phyloP scores from a whole-genome alignment of 257 asterid genomes.

The Parsonsia alboflavescens region DNA sequence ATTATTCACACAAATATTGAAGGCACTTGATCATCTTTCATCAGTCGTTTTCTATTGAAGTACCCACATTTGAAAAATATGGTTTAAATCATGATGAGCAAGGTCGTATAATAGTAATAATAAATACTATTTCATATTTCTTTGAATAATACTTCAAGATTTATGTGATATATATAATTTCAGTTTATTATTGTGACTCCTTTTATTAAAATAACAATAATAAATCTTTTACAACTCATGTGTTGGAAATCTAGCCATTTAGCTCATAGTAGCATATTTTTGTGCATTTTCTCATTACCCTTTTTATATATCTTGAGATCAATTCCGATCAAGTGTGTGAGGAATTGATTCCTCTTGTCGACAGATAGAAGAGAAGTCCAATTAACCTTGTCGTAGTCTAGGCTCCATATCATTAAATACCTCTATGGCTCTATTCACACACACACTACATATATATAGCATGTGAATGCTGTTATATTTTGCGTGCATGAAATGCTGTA shows the following conservation, averaged over 20 bases:
- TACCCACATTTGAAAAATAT: background rate
- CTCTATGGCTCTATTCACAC: background rate
- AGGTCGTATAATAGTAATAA: background rate
- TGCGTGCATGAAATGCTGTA: background rate
- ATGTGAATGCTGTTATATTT: slow-evolving; percentile 4
- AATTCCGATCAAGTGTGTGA: slow-evolving; percentile 1
- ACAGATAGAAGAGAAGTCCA: slow-evolving; percentile 3
- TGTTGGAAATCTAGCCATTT: no score
- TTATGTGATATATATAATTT: no score
- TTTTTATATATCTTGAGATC: background rate
- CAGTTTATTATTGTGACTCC: no score
- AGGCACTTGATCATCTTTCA: background rate
- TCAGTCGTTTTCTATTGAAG: background rate
- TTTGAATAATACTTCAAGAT: no score
- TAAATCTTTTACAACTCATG: no score
- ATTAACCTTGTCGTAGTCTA: background rate
- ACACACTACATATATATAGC: background rate
- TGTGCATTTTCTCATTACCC: background rate
- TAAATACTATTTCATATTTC: no score
- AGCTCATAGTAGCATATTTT: background rate
- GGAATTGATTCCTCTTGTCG: slow-evolving; percentile 23
- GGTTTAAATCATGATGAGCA: background rate
- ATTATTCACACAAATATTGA: background rate
- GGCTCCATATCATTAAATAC: background rate
- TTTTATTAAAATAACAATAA: no score